Base-by-base conservation (phyloP, 768 basidiomycete species). In the Phylloporus arenicola region DNA sequence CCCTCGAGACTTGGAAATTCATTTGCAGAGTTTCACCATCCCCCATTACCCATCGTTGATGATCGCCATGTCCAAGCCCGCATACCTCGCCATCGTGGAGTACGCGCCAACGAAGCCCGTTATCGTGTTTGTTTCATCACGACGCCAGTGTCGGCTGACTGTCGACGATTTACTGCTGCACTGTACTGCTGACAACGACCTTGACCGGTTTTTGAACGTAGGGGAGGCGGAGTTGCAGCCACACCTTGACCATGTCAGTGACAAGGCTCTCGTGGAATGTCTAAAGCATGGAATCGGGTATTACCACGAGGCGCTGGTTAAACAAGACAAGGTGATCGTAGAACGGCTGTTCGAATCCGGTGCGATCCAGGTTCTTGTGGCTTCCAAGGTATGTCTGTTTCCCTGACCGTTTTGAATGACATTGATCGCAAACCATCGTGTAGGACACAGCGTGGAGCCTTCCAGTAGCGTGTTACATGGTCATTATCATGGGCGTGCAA, bases 401-500 rank as follows among this genome's bases (percentile, higher is more conserved):
- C 3, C 17, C 33, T 43, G n/a, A 4, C 1, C 1, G 3, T 20
- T 44, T 44, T n/a, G 29, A 25, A 6, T 30, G 30, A 17, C 8
- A 10, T 24, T 47, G 1, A 45, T 30, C 55, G 45, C 14, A 33
- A 12, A 25, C 35, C 5, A 17, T 42, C 19, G 22, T 17, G 20
- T 43, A 94, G 89, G 96, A 98, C 58, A 92, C 90, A 0, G 91
- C 93, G 0, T 99, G 96, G 96, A 92, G 84, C 62, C 75, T 99
- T 7, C 94, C 96, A 0, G 83, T 96, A 16, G 82, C 92, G 0
- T 85, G 90, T 51, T 94, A 96, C 69, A 96, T 98, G 92, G 94
- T 97, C 38, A 85, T 99, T 65, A 92, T 99, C 59, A 97, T 98
- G 94, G 95, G 95, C n/a, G 93, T 97, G 1, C 96, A 99, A 63